phyloP scores from a whole-genome alignment of 225 moss, liverwort and hornwort species.

The Anthoceros angustus region DNA sequence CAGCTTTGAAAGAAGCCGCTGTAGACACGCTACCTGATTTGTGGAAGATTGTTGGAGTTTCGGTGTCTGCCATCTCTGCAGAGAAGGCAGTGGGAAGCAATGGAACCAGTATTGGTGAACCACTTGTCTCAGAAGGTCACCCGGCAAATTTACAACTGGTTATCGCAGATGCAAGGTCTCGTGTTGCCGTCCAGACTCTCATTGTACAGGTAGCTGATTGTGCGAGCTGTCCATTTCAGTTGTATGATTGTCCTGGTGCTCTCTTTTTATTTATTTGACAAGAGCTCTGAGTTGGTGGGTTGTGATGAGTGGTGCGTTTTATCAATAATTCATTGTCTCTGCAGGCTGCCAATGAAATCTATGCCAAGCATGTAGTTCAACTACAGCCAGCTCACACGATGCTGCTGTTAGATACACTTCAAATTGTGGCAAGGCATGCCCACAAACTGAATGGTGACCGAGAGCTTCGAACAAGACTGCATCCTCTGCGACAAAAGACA shows the following conservation, averaged over 20 bases:
- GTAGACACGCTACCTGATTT: conserved; percentile 77
- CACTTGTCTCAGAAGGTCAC: conserved; percentile 27
- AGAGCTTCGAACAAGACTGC: conserved; percentile 57
- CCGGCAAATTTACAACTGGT: conserved; percentile 43
- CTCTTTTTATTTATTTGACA: neutral
- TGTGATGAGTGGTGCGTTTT: conserved; percentile 11
- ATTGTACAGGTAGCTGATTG: conserved; percentile 57
- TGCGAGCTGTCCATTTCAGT: neutral
- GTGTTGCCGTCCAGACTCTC: conserved; percentile 84
- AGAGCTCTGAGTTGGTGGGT: conserved; percentile 7
- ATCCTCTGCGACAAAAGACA: conserved; percentile 44
- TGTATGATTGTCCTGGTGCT: neutral
- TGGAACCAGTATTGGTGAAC: conserved; percentile 8
- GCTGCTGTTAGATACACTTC: conserved; percentile 78
- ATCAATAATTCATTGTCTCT: conserved; percentile 10
- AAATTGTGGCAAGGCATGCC: conserved; percentile 70
- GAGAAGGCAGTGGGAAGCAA: conserved; percentile 17
- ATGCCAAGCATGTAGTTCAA: conserved; percentile 66
- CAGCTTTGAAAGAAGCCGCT: conserved; percentile 62
- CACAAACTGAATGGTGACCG: conserved; percentile 79
- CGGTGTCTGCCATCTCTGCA: conserved; percentile 33
- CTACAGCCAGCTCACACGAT: conserved; percentile 74
- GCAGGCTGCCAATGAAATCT: conserved; percentile 94
- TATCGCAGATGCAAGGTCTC: conserved; percentile 81
- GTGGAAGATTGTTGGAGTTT: conserved; percentile 55